Evolutionary conservation across 768 basidiomycete genomes (phyloP).

Genomic region (Nidula microcarpa): DNA sequence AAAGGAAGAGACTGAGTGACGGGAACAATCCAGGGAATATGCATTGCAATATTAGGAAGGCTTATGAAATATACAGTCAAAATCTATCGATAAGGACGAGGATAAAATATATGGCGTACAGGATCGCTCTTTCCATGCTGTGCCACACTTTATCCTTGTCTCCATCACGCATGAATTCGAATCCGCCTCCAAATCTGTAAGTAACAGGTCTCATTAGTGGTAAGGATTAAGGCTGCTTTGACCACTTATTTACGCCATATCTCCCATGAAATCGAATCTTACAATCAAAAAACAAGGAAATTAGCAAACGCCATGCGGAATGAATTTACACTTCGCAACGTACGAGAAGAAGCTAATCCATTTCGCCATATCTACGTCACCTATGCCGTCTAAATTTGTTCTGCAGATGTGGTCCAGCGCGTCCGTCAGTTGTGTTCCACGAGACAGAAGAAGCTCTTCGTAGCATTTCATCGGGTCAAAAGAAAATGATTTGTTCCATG

Average conservation of each 20-base stretch:
- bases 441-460: slow-evolving; percentile 12
- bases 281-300: neutral
- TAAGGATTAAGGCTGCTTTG: neutral
- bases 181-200: slow-evolving; percentile 27
- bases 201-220: neutral
- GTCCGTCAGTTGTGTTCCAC: slow-evolving; percentile 20
- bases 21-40: neutral
- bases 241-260: slow-evolving; percentile 28
- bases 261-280: slow-evolving; percentile 35
- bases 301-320: neutral
- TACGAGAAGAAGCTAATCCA: slow-evolving; percentile 23
- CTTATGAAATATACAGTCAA: neutral
- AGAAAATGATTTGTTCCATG: slow-evolving; percentile 37
- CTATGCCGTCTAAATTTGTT: slow-evolving; percentile 7
- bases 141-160: slow-evolving; percentile 13
- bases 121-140: neutral
- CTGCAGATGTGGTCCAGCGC: slow-evolving; percentile 5
- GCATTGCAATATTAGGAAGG: neutral
- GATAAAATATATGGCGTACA: neutral
- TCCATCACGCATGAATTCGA: slow-evolving; percentile 31
- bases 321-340: neutral
- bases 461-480: slow-evolving; percentile 24
- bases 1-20: neutral
- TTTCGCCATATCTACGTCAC: slow-evolving; percentile 5
- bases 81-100: neutral